Conservation (phyloP, 768 basidiomycete genomes). For the Suillus spraguei region DNA sequence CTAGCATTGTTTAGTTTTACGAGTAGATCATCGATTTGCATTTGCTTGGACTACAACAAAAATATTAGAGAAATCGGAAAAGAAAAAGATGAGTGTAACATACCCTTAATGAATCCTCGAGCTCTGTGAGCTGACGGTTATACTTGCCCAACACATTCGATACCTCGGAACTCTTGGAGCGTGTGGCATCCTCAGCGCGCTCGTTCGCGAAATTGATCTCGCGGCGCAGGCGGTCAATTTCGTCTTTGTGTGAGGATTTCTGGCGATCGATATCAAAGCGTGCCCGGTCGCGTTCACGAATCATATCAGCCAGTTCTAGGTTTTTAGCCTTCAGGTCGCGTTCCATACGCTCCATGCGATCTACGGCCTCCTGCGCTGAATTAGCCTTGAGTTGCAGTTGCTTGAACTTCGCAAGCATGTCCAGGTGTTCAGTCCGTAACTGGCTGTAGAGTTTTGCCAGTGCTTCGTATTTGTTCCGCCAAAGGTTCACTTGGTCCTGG, state of each 20-base stretch:
- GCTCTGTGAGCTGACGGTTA: conserved; percentile 92
- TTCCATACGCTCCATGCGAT: conserved; percentile 99
- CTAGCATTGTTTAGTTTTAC: conserved; percentile 74
- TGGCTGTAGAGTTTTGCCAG: conserved; percentile 98
- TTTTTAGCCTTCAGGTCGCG: conserved; percentile 98
- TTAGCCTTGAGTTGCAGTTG: conserved; percentile 97
- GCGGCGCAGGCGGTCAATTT: conserved; percentile 87
- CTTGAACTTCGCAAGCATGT: conserved; percentile 97
- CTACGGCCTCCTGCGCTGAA: conserved; percentile 96
- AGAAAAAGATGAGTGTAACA: conserved; percentile 23
- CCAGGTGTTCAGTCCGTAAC: conserved; percentile 94
- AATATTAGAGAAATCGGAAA: conserved; percentile 18
- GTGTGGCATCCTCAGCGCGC: conserved; percentile 91
- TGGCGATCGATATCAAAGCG: conserved; percentile 93
- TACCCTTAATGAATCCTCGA: conserved; percentile 95
- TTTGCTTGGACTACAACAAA: conserved; percentile 78
- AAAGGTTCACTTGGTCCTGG: conserved; percentile 94
- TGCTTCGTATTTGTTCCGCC: conserved; percentile 99
- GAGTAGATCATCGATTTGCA: conserved; percentile 93
- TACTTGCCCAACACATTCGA: conserved; percentile 88
- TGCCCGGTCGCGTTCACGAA: conserved; percentile 94
- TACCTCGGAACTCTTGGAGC: conserved; percentile 92
- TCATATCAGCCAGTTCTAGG: conserved; percentile 97
- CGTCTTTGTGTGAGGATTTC: conserved; percentile 94
- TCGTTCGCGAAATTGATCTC: conserved; percentile 96